Evolutionary conservation across 1,284 basidiomycete species (phyloP), one percentile per base, ranked within the genome.

Genomic region (Stygiomarasmius scandens): DNA sequence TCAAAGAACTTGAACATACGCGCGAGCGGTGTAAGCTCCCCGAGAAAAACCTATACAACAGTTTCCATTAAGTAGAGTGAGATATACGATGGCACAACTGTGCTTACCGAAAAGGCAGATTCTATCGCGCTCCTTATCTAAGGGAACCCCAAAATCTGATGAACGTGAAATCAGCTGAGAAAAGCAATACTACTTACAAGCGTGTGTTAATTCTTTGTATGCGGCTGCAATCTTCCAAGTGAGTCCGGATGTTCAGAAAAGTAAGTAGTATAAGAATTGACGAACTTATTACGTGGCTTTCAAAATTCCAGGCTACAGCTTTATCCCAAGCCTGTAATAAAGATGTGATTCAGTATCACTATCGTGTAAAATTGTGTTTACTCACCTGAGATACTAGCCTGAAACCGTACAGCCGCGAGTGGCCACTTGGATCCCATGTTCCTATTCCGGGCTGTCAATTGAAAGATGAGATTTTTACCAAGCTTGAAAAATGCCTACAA

Each of bases 171-270:
- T 14, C 19, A 44, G 19, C 49, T 49, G 16, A 9, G 8, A 47
- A 45, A n/a, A n/a, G n/a, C n/a, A n/a, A n/a, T 14, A 20, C 19
- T 29, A 69, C 74, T 43, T 64, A 77, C 77, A 81, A 58, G 81
- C 80, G 61, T 83, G 73, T 77, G 82, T 82, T 49, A 85, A 64
- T 61, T 82, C 84, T 52, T 77, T 70, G 61, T 84, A 84, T 0
- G 81, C 82, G 56, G 72, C 80, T 73, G 56, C 38, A 41, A 62
- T n/a, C n/a, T n/a, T n/a, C n/a, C n/a, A n/a, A n/a, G n/a, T n/a
- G n/a, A n/a, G n/a, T n/a, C n/a, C n/a, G n/a, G n/a, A n/a, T n/a
- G n/a, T n/a, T n/a, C n/a, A 56, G n/a, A n/a, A n/a, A 36, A 16
- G 49, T n/a, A n/a, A n/a, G n/a, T n/a, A n/a, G n/a, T 38, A 52